A percentile compares a stretch with the other conserved stretches of the same genome.
Conservation (phyloP, 2,329 filamentous ascomycete genomes). For the Colletotrichum sp. region DNA sequence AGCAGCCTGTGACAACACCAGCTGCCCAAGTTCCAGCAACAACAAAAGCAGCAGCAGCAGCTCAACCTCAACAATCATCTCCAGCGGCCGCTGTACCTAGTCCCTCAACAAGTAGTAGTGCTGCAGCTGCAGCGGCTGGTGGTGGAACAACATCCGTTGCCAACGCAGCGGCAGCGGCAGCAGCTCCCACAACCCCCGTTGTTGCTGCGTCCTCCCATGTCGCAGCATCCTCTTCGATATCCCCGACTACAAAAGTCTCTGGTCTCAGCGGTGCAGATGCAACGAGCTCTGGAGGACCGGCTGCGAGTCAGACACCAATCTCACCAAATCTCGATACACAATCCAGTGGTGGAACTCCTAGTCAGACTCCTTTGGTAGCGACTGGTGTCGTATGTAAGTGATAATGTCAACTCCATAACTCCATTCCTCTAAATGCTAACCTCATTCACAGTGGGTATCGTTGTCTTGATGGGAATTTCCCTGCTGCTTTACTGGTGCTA, state of each 20-base stretch:
- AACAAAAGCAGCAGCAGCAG: neutral
- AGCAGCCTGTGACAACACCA: neutral
- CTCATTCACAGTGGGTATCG: neutral
- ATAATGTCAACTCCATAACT: neutral
- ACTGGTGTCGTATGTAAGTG: conserved; percentile 7
- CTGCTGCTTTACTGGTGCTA: conserved; percentile 10
- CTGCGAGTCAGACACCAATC: neutral
- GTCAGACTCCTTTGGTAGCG: neutral
- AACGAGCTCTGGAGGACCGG: neutral
- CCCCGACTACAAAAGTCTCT: neutral
- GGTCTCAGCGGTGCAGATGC: neutral
- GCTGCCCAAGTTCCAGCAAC: neutral
- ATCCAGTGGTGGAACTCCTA: neutral
- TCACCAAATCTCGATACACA: neutral
- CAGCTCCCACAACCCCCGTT: neutral
- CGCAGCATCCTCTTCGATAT: neutral
- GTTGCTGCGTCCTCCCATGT: neutral
- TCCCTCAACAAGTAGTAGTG: neutral
- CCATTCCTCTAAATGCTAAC: rapidly evolving
- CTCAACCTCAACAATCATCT: neutral
- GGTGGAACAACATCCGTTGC: neutral
- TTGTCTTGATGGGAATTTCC: conserved; percentile 4
- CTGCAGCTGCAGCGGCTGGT: neutral
- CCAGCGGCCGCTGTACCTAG: neutral
- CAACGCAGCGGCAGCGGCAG: neutral